phyloP scores from a whole-genome alignment of 2,329 filamentous ascomycete genomes.

The Colletotrichum sp. region DNA sequence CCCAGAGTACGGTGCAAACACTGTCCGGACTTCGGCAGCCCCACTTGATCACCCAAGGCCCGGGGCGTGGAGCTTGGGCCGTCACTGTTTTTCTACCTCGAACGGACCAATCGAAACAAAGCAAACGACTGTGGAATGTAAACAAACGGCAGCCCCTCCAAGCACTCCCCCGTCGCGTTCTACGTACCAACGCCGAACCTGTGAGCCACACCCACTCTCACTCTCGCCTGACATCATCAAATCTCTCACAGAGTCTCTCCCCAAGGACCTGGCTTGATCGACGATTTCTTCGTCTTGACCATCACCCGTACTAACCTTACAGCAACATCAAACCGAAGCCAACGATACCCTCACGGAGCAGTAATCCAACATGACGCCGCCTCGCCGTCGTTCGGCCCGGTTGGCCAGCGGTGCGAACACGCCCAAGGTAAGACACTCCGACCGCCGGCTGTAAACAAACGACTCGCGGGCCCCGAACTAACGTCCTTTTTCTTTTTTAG shows the following conservation, averaged over 20 bases:
- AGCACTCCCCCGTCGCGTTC: slow-evolving; percentile 10
- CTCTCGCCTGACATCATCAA: slow-evolving; percentile 20
- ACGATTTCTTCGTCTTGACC: not conserved
- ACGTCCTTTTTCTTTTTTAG: slow-evolving; percentile 23
- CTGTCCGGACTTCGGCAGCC: not conserved
- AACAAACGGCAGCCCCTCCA: slow-evolving; percentile 21
- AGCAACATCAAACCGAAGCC: not conserved
- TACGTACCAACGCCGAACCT: not conserved
- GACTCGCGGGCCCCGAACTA: slow-evolving; percentile 3
- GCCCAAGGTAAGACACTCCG: slow-evolving; percentile 36
- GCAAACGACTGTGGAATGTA: slow-evolving; percentile 3
- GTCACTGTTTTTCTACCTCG: not conserved
- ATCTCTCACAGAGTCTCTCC: not conserved
- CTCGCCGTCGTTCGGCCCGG: slow-evolving; percentile 50
- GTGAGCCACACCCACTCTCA: not conserved
- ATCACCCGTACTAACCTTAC: not conserved
- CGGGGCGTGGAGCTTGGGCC: slow-evolving; percentile 9
- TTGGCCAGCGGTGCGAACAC: slow-evolving; percentile 38
- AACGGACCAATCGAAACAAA: not conserved
- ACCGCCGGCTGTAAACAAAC: slow-evolving; percentile 16
- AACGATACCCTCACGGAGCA: not conserved
- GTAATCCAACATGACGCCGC: slow-evolving; percentile 40
- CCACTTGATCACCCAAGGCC: not conserved
- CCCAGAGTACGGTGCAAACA: not conserved
- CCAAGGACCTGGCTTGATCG: not conserved